Base-by-base conservation (phyloP, 2,329 filamentous ascomycete species). In the Trematosphaeria pertusa region DNA sequence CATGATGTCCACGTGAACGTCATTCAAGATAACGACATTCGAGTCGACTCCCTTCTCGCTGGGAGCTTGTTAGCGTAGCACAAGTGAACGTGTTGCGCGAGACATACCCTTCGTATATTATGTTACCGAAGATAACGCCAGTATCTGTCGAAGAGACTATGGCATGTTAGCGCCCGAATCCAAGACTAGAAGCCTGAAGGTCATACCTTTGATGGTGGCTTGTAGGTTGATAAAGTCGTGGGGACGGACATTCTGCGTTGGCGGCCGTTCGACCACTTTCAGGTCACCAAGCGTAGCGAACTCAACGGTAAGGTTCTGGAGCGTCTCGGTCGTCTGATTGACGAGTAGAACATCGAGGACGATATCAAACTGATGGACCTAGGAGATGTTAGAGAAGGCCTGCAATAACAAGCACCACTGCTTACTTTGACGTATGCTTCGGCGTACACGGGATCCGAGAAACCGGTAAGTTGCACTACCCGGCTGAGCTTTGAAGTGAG, bases 1-100 rank as follows among this genome's bases (percentile, higher is more conserved):
- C 94, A 99, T 99, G 58, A 99, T 97, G 69, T 99, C 94, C 46
- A 97, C 93, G 67, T 99, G 94, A 21, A 99, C 86, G 71, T 99
- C 94, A 70, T 97, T 97, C 43, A 99, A 82, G 60, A 99, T 99
- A 44, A 99, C 94, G 7, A 99, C 94, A 59, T 96, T 95, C 43
- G 89, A 95, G 70, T 72, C 69, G 18, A 71, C 62, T n/a, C 69
- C 69, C 52, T 72, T 72, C 39, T 72, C 69, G 96, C 94, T 1
- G 89, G 95, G 36, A 87, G 92, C 74, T 90, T 91, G 5, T 92
- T 84, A 64, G 58, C 38, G 35, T 8, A 3, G 4, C 15, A 14
- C 14, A 4, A 9, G 7, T 4, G 2, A 18, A 19, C 30, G 11
- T 4, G 17, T 8, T n/a, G 10, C 22, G 4, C 5, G 12, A 2